These are phyloP conservation scores for Spathaspora boniae DNA, from an alignment of 805 yeast species.

Conservation along the genomic window DNA sequence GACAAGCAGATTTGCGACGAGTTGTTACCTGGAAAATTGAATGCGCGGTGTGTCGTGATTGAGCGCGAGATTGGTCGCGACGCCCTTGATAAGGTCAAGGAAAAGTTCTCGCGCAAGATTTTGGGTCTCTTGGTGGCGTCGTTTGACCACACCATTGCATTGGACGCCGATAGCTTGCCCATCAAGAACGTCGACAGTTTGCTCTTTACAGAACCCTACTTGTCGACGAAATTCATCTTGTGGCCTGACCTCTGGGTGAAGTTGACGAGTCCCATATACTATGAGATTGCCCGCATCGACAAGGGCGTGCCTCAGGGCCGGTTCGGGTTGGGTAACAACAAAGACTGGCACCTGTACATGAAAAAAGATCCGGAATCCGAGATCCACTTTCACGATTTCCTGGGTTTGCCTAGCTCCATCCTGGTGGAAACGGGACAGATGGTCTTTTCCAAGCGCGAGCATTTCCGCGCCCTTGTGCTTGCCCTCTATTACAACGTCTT, in stretches of 20 bases:
- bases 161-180: slow-evolving; percentile 35
- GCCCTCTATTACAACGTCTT: slow-evolving; percentile 33
- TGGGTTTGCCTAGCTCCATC: slow-evolving; percentile 25
- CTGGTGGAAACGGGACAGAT: slow-evolving; percentile 37
- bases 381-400: slow-evolving; percentile 29
- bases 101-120: slow-evolving; percentile 27
- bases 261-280: slow-evolving; percentile 28
- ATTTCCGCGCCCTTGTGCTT: slow-evolving; percentile 26
- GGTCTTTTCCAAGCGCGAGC: slow-evolving; percentile 31
- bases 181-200: slow-evolving; percentile 27
- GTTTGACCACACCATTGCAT: slow-evolving; percentile 28
- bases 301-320: slow-evolving; percentile 28
- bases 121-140: slow-evolving; percentile 31
- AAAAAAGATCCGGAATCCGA: slow-evolving; percentile 14
- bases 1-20: slow-evolving; percentile 25
- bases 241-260: slow-evolving; percentile 39
- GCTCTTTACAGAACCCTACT: slow-evolving; percentile 21
- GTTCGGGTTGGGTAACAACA: slow-evolving; percentile 26
- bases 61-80: slow-evolving; percentile 23
- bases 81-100: slow-evolving; percentile 14
- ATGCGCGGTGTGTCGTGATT: slow-evolving; percentile 25
- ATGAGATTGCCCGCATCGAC: slow-evolving; percentile 28
- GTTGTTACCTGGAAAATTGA: slow-evolving; percentile 19
- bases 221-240: slow-evolving; percentile 23
- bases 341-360: slow-evolving; percentile 18